Percentiles rank a stretch among this genome's conserved stretches.
Conservation (phyloP, 23 red algal species). For the Gracilaria vermiculophylla region DNA sequence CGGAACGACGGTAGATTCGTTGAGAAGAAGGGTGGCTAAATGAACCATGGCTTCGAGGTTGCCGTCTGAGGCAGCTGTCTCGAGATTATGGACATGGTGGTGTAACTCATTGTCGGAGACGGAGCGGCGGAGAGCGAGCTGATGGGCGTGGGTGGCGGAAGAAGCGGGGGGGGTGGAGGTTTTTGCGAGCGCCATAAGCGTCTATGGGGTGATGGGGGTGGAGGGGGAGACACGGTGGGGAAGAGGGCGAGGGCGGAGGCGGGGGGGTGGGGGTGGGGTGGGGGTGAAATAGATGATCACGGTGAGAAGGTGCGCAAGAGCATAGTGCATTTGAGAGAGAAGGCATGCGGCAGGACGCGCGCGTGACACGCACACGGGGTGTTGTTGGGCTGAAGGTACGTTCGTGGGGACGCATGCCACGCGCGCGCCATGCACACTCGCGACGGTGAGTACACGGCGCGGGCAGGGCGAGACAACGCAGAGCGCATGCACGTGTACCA, state of each 20-base stretch:
- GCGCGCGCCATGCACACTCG: background rate
- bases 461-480: no score
- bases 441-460: no score
- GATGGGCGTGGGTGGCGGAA: constrained; percentile 1
- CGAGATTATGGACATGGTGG: constrained; percentile 10
- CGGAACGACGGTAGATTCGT: background rate
- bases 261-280: background rate
- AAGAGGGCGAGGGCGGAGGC: background rate
- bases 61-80: constrained; percentile 33
- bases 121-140: background rate
- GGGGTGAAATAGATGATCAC: background rate
- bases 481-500: background rate
- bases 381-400: background rate
- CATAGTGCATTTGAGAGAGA: no score
- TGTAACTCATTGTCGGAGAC: constrained; percentile 12
- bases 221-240: background rate
- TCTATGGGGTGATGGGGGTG: no score
- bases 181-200: constrained; percentile 24
- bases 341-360: background rate
- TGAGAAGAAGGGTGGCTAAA: constrained; percentile 22
- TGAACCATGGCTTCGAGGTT: constrained; percentile 36
- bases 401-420: background rate
- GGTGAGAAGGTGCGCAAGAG: no score
- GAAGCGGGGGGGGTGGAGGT: constrained; percentile 9
- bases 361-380: background rate